Evolutionary conservation across 768 basidiomycete species (phyloP).

Genomic region (Rhizopogon sp.): DNA sequence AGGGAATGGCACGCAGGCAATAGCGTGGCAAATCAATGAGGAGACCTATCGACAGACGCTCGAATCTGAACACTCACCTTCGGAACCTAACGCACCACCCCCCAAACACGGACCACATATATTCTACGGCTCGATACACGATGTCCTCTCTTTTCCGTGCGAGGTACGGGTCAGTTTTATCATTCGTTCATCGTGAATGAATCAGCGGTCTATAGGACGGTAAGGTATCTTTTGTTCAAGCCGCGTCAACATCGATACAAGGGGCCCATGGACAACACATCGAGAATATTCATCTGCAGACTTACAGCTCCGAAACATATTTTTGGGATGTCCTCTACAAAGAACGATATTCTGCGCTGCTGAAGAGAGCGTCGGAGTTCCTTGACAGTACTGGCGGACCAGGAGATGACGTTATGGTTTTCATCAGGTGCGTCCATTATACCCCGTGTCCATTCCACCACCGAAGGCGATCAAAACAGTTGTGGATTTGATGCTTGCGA

Average conservation of each 20-base stretch:
- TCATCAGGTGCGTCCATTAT: slow-evolving; percentile 66
- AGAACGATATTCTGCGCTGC: slow-evolving; percentile 51
- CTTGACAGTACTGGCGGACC: slow-evolving; percentile 59
- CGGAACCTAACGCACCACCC: slow-evolving; percentile 27
- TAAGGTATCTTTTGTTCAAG: slow-evolving; percentile 69
- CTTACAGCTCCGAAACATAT: slow-evolving; percentile 64
- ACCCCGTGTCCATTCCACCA: background rate
- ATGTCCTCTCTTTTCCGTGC: slow-evolving; percentile 88
- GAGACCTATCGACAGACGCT: slow-evolving; percentile 71
- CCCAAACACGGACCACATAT: slow-evolving; percentile 49
- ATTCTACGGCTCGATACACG: slow-evolving; percentile 93
- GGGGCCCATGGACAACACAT: slow-evolving; percentile 85
- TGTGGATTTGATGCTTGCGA: slow-evolving; percentile 95
- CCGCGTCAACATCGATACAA: slow-evolving; percentile 78
- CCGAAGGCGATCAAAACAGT: slow-evolving; percentile 31
- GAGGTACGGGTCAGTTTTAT: slow-evolving; percentile 47
- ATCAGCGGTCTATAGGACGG: slow-evolving; percentile 60
- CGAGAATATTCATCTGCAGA: slow-evolving; percentile 79
- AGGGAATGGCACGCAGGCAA: slow-evolving; percentile 95
- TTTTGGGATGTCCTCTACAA: slow-evolving; percentile 77
- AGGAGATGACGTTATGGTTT: slow-evolving; percentile 69
- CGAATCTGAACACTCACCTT: slow-evolving; percentile 35
- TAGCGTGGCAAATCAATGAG: slow-evolving; percentile 89
- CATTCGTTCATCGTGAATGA: background rate
- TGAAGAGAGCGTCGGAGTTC: slow-evolving; percentile 69